Evolutionary conservation across 2,329 filamentous ascomycete species (phyloP).

Genomic region (Fusarium fujikuroi): DNA sequence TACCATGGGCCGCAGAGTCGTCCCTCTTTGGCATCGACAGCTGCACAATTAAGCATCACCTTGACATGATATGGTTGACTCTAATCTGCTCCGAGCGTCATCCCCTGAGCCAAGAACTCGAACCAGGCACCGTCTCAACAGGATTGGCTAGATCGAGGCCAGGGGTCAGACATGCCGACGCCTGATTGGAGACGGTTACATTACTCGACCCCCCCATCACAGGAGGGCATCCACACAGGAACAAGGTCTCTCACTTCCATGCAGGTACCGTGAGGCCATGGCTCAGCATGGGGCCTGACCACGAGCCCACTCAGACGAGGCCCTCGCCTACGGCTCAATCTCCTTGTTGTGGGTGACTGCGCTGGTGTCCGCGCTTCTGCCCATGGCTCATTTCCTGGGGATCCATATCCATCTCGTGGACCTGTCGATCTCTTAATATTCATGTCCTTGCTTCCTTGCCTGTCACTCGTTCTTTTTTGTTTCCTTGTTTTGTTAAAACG

Average conservation of each 20-base stretch:
- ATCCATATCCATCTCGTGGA: conserved; percentile 38
- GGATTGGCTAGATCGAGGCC: conserved; percentile 37
- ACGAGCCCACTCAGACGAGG: conserved; percentile 30
- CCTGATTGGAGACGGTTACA: conserved; percentile 44
- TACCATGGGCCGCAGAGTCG: conserved; percentile 6
- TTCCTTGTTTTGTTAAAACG: conserved; percentile 39
- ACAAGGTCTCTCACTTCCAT: conserved; percentile 30
- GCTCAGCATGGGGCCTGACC: conserved; percentile 24
- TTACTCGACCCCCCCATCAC: conserved; percentile 34
- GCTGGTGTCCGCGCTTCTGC: conserved; percentile 38
- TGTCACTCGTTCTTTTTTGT: conserved; percentile 33
- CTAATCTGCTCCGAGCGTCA: conserved; percentile 34
- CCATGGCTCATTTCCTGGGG: conserved; percentile 44
- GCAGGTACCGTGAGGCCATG: conserved; percentile 21
- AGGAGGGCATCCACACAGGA: conserved; percentile 30
- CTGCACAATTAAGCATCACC: conserved; percentile 26
- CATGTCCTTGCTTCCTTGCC: conserved; percentile 27
- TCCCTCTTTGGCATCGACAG: conserved; percentile 10
- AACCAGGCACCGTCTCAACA: conserved; percentile 26
- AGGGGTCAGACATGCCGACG: conserved; percentile 35
- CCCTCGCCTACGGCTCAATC: conserved; percentile 39
- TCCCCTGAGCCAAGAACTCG: conserved; percentile 28
- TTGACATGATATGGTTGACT: conserved; percentile 28
- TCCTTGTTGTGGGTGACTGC: conserved; percentile 29
- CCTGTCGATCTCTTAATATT: conserved; percentile 43